Conservation (phyloP, 1,139 yeast genomes). For the Hansenula sp. region DNA sequence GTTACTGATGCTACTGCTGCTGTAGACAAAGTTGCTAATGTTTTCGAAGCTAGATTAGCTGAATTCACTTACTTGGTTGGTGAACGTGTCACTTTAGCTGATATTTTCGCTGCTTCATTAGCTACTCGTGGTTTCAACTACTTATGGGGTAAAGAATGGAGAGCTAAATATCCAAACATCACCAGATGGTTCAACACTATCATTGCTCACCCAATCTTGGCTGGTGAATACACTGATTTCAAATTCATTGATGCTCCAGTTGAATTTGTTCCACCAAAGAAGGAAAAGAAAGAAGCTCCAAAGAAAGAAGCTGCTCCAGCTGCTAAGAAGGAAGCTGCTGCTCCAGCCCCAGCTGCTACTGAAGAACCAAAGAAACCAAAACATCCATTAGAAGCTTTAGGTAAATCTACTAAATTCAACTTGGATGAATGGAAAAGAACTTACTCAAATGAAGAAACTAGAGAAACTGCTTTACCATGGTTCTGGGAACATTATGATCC, state of each 20-base stretch:
- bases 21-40: slow-evolving; percentile 36
- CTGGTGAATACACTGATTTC: slow-evolving; percentile 41
- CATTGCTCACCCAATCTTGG: slow-evolving; percentile 50
- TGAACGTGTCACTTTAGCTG: slow-evolving; percentile 86
- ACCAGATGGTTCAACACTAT: slow-evolving; percentile 88
- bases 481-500: slow-evolving; percentile 96
- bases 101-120: slow-evolving; percentile 59
- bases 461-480: slow-evolving; percentile 93
- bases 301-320: slow-evolving; percentile 31
- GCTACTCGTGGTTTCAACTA: slow-evolving; percentile 61
- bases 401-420: slow-evolving; percentile 59
- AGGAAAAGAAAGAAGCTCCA: slow-evolving; percentile 55
- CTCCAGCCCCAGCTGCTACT: slow-evolving; percentile 36
- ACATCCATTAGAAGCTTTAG: slow-evolving; percentile 88
- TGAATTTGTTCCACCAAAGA: slow-evolving; percentile 75
- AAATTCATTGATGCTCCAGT: slow-evolving; percentile 62
- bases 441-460: slow-evolving; percentile 97
- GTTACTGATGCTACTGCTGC: slow-evolving; percentile 50
- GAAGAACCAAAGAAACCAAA: too few relatives aligned
- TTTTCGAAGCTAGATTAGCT: slow-evolving; percentile 62
- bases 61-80: slow-evolving; percentile 87
- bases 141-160: slow-evolving; percentile 76
- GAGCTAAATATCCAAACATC: slow-evolving; percentile 65
- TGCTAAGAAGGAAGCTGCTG: slow-evolving; percentile 31
- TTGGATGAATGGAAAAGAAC: slow-evolving; percentile 95